Percentiles rank a stretch among this genome's conserved stretches.
Conservation (phyloP, 2,329 filamentous ascomycete species). For the Claviceps sp. region DNA sequence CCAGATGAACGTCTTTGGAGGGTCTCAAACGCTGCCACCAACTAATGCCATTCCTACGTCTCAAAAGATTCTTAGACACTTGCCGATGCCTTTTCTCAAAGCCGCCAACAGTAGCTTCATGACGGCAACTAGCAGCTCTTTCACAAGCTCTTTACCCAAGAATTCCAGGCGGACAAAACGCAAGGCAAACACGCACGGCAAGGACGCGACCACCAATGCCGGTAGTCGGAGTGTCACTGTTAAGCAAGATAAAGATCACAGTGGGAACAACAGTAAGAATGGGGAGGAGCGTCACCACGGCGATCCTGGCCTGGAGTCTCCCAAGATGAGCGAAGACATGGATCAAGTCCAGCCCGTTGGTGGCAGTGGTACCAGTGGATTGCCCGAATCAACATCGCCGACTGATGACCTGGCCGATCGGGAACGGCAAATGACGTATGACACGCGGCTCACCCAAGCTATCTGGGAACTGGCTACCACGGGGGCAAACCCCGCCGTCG, state of each 20-base stretch:
- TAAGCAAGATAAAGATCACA: constrained; percentile 38
- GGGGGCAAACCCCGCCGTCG: constrained; percentile 85
- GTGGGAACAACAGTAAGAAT: constrained; percentile 17
- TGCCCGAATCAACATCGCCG: constrained; percentile 35
- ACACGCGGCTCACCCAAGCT: constrained; percentile 73
- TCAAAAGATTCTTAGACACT: constrained; percentile 76
- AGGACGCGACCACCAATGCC: constrained; percentile 20
- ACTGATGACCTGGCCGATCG: constrained; percentile 52
- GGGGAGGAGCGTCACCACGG: constrained; percentile 10
- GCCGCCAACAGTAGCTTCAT: constrained; percentile 95
- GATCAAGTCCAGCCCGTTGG: constrained; percentile 28
- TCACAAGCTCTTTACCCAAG: constrained; percentile 66
- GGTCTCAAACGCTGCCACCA: constrained; percentile 61
- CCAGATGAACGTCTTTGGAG: constrained; percentile 69
- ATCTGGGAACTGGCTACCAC: constrained; percentile 91
- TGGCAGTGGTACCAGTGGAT: constrained; percentile 10
- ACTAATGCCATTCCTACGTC: constrained; percentile 80
- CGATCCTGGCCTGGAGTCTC: constrained; percentile 11
- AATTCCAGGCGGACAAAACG: constrained; percentile 47
- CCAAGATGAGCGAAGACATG: constrained; percentile 32
- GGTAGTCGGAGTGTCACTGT: constrained; percentile 24
- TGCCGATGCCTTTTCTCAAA: constrained; percentile 83
- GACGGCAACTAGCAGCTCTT: constrained; percentile 75
- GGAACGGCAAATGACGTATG: constrained; percentile 64
- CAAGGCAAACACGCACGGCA: constrained; percentile 30